Base-by-base conservation (phyloP, 1,139 yeast genomes). In the Chernovozyma aurita region DNA sequence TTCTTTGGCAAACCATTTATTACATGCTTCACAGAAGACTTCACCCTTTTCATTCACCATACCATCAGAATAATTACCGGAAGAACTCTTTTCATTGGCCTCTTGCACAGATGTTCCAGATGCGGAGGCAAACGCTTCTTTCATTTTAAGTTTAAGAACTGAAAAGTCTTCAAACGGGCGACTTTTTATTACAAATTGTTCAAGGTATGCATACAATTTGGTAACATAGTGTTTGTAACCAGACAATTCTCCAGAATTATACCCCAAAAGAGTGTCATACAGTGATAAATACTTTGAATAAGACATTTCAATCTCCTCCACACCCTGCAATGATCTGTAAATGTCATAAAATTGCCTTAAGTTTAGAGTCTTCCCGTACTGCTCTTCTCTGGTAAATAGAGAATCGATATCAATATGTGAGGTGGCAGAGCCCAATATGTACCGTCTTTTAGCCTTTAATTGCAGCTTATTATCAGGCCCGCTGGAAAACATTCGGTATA, bases 311-410 rank as follows among this genome's bases (percentile, higher is more conserved):
- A 50, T 47, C 36, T 49, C 42, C 9, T 58, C 9, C 12, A 6
- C 31, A 6, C 56, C 54, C 2, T 63, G 57, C 4, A 81, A 56
- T 34, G 71, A 66, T 30, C 75, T 52, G 73, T 80, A 85, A 20
- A 44, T 46, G 25, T 68, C 70, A 53, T 80, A 80, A 36, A 70
- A 63, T 2, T 50, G 45, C 8, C 65, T 54, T 39, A 90, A 61
- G 47, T 86, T 92, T 18, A 90, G 44, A 45, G 58, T 76, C 45
- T 72, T 72, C 0, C 96, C 96, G 51, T 70, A 76, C 18, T 59
- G 57, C 52, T 88, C 96, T 28, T 72, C 78, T 4, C 73, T 68
- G 0, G 75, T 59, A 50, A 85, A 87, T 12, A 76, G 37, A 1
- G 53, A 40, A 12, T 74, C 73, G 2, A 81, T 44, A 28, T 68